Conservation (phyloP, 371 early-diverging fungal genomes). For the Lichtheimia corymbifera region DNA sequence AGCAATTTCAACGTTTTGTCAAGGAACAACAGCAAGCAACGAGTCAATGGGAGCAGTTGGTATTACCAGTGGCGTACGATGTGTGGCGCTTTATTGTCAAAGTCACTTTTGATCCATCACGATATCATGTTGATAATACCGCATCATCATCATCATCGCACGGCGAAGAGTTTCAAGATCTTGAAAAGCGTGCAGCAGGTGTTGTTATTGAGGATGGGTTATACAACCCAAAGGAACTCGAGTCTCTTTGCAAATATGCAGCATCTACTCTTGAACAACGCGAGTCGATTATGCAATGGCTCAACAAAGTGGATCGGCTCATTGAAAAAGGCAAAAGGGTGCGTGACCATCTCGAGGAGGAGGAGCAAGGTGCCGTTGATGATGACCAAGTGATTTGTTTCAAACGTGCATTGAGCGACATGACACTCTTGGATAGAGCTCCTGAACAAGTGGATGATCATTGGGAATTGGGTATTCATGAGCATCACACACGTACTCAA, state of each 20-base stretch:
- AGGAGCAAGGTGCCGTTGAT: not conserved
- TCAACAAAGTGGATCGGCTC: constrained; percentile 9
- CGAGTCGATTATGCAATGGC: constrained; percentile 9
- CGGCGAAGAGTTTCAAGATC: not conserved
- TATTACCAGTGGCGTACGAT: constrained; percentile 21
- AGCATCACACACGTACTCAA: constrained; percentile 16
- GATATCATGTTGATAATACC: not conserved
- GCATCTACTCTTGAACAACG: constrained; percentile 26
- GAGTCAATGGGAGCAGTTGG: constrained; percentile 25
- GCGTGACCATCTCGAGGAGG: constrained; percentile 18
- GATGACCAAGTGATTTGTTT: constrained; percentile 4
- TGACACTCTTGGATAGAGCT: not conserved
- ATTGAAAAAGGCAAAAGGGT: constrained; percentile 24
- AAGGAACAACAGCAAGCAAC: constrained; percentile 13
- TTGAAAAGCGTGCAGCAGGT: not conserved
- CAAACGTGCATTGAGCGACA: constrained; percentile 3
- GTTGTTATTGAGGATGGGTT: constrained; percentile 5
- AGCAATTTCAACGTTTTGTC: constrained; percentile 20
- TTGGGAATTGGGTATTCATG: constrained; percentile 21
- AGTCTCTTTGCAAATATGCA: constrained; percentile 20
- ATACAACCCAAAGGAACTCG: constrained; percentile 14
- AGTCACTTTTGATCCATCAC: constrained; percentile 30
- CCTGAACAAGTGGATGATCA: not conserved
- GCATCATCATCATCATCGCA: not conserved
- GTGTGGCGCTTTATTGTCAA: constrained; percentile 40